Evolutionary conservation across 768 basidiomycete genomes (phyloP).

Genomic region (Russula compacta): DNA sequence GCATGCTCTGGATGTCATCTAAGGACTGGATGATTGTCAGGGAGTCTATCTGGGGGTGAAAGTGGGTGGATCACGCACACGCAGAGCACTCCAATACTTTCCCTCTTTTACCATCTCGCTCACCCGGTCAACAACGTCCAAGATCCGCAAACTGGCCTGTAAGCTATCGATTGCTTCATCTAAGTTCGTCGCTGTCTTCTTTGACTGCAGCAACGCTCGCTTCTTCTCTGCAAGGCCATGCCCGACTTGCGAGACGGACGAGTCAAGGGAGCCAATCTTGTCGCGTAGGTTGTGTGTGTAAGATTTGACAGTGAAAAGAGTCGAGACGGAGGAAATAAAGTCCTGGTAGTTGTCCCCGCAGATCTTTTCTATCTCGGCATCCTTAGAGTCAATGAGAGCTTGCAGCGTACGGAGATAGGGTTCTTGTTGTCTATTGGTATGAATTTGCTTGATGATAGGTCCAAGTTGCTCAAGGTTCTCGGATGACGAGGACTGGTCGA

Average conservation of each 20-base stretch:
- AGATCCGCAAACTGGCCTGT: slow-evolving; percentile 83
- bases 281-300: slow-evolving; percentile 92
- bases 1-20: slow-evolving; percentile 90
- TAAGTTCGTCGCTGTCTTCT: slow-evolving; percentile 87
- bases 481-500: slow-evolving; percentile 78
- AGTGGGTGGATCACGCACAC: slow-evolving; percentile 47
- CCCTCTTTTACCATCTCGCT: slow-evolving; percentile 88
- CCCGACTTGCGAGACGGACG: slow-evolving; percentile 82
- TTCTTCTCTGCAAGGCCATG: slow-evolving; percentile 90
- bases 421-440: slow-evolving; percentile 81
- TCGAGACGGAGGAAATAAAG: slow-evolving; percentile 96
- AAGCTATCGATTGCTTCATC: slow-evolving; percentile 96
- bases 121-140: slow-evolving; percentile 89
- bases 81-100: slow-evolving; percentile 93
- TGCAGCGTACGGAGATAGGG: slow-evolving; percentile 79
- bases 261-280: slow-evolving; percentile 82
- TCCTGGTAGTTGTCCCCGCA: slow-evolving; percentile 97
- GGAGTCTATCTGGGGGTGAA: slow-evolving; percentile 19
- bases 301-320: slow-evolving; percentile 88
- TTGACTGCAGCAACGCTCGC: slow-evolving; percentile 75
- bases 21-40: slow-evolving; percentile 56
- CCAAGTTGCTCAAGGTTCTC: slow-evolving; percentile 95
- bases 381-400: slow-evolving; percentile 87
- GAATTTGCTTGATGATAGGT: slow-evolving; percentile 90
- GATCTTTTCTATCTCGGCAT: slow-evolving; percentile 91